phyloP scores from a whole-genome alignment of 768 basidiomycete genomes.

The Macrolepiota fuliginosa region DNA sequence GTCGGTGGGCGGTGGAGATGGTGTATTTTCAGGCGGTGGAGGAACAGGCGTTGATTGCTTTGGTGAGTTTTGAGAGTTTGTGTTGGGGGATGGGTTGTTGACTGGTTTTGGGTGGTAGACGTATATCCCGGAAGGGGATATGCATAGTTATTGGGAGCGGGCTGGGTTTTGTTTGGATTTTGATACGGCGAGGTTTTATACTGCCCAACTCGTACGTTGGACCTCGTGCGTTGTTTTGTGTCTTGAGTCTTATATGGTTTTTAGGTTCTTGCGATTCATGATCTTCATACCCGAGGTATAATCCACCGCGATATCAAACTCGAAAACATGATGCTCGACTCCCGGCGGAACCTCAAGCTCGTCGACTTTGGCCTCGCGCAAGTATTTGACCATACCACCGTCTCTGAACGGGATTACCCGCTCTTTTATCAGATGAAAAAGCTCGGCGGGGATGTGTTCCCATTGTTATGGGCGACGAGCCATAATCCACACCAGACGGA shows the following conservation, averaged over 20 bases:
- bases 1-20: slow-evolving; percentile 4
- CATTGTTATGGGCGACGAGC: slow-evolving; percentile 5
- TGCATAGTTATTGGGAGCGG: slow-evolving; percentile 10
- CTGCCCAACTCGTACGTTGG: slow-evolving; percentile 1
- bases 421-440: not conserved
- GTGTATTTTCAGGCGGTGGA: slow-evolving; percentile 1
- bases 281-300: slow-evolving; percentile 15
- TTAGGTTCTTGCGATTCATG: slow-evolving; percentile 11
- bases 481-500: slow-evolving; percentile 12
- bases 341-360: slow-evolving; percentile 11
- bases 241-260: not conserved
- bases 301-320: slow-evolving; percentile 18
- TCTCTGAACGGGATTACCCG: slow-evolving; percentile 1
- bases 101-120: not conserved
- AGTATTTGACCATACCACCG: slow-evolving; percentile 2
- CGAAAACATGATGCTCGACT: slow-evolving; percentile 16
- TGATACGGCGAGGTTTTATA: slow-evolving; percentile 4
- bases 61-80: not conserved
- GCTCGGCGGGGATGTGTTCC: slow-evolving; percentile 2
- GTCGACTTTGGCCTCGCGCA: slow-evolving; percentile 15
- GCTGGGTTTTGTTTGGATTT: slow-evolving; percentile 3
- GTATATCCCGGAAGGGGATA: slow-evolving; percentile 5
- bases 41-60: slow-evolving; percentile 7
- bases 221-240: too few relatives aligned
- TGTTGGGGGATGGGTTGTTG: not conserved